Base-by-base conservation (phyloP, 2,329 filamentous ascomycete genomes). In the Acephala macrosclerotiorum region DNA sequence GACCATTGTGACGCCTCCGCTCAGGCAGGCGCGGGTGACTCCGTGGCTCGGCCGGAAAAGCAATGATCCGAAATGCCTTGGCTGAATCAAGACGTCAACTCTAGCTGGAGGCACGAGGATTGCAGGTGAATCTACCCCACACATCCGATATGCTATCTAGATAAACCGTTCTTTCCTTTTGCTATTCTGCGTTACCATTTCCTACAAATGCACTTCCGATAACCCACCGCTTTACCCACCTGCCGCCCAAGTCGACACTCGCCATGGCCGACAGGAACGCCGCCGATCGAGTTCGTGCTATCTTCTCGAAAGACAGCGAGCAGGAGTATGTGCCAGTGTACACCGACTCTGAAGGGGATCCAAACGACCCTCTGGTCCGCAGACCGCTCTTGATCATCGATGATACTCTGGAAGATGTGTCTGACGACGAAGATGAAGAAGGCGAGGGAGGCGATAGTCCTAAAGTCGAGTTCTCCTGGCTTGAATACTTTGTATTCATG, bases 401-500 rank as follows among this genome's bases (percentile, higher is more conserved):
- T 36, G 51, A 38, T 68, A 16, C 61, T 65, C 6, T 68, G 70
- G 14, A 26, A 61, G 45, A 55, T 61, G 29, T 1, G 33, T 14
- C 20, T 12, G 59, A 58, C 16, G 60, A 63, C 29, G 58, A 56
- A 7, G 64, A 61, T 26, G 57, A 60, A 26, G 74, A 22, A 5
- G 49, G 80, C 18, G 47, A 60, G 2, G 22, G n/a, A n/a, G n/a
- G 35, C 49, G 38, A 22, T 33, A 58, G 16, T 49, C 16, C 9
- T 1, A 29, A 60, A 6, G 66, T 61, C 20, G 66, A 60, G 20
- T 97, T 97, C 80, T 97, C 93, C 68, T 94, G 91, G 89, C 75
- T 92, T 40, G 92, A 96, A 77, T 99, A 98, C 79, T 82, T 80
- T 72, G 90, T 97, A 75, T 98, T 98, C 79, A 83, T 91, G 63